Base-by-base conservation (phyloP, 306 rosid genomes). In the Crataegus laevigata region DNA sequence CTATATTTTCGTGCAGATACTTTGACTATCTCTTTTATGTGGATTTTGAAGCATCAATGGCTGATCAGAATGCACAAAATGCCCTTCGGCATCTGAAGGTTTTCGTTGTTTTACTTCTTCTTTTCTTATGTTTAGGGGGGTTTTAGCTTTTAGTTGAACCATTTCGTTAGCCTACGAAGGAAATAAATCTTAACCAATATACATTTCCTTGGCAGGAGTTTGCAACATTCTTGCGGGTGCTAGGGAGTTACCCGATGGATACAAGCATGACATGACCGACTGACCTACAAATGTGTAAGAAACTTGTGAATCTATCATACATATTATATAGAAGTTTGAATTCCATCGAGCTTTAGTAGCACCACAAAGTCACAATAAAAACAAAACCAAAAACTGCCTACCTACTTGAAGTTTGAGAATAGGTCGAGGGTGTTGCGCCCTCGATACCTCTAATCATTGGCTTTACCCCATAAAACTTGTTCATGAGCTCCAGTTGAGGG, bases 31-130 rank as follows among this genome's bases (percentile, higher is more conserved):
- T 88, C 78, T 94, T 94, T 79, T 94, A 92, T 82, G 96, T 90
- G 80, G 99, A 94, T 85, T 90, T 90, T 79, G 99, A 94, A 82
- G 93, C 96, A 51, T 94, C 99, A 66, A 92, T 94, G 99, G 99
- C 99, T 80, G 92, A 94, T 61, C 88, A 87, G 75, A 88, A 36
- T 66, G 97, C 99, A 45, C 97, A 94, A 82, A 94, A 94, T 69
- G 99, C 99, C 72, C 87, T 94, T 32, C 71, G 86, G 78, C 91
- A 92, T 85, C 84, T 94, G 29, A 85, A 89, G 78, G 99, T 94
- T 71, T 79, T 79, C 5, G 14, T 67, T 12, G 7, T 67, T 22
- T 82, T 65, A 80, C 73, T 25, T 73, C 7, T 5, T 6, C 7
- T 40, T 80, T 57, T 65, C 30, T 68, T 83, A 52, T 40, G 74